phyloP scores from a whole-genome alignment of 768 basidiomycete genomes.

The Phlebiopsis flavidoalba region DNA sequence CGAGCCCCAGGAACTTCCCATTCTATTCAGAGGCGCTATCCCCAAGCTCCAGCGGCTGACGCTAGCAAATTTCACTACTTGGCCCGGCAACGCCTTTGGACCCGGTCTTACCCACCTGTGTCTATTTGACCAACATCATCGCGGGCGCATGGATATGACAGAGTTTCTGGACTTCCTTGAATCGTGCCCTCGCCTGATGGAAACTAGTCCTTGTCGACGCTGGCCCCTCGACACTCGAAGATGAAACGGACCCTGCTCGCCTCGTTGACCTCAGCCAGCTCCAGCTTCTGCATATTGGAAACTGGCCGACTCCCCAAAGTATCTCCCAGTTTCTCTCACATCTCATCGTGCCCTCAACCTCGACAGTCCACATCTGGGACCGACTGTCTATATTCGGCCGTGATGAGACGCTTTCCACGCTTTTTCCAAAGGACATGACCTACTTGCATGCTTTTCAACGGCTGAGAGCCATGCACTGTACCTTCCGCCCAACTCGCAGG shows the following conservation, averaged over 20 bases:
- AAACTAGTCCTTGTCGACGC: conserved; percentile 10
- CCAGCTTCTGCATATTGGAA: conserved; percentile 5
- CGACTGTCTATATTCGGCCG: neutral
- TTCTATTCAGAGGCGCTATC: conserved; percentile 4
- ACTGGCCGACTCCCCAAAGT: conserved; percentile 1
- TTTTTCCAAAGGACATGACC: conserved; percentile 1
- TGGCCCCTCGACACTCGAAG: neutral
- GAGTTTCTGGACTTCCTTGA: conserved; percentile 8
- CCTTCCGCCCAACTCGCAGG: conserved; percentile 2
- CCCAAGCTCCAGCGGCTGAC: conserved; percentile 8
- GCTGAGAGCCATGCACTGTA: conserved; percentile 8
- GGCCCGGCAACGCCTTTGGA: conserved; percentile 5
- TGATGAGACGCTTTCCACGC: conserved; percentile 1
- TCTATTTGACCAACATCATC: conserved; percentile 4
- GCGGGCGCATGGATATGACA: conserved; percentile 1
- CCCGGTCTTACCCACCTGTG: conserved; percentile 9
- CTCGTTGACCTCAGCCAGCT: neutral
- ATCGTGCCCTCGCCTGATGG: neutral
- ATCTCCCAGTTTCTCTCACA: conserved; percentile 3
- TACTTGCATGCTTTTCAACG: conserved; percentile 2
- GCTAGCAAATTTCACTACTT: conserved; percentile 8
- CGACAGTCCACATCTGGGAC: conserved; percentile 9
- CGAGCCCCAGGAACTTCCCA: conserved; percentile 2
- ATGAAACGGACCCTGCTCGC: neutral
- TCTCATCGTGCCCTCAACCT: neutral